Evolutionary conservation across 2,329 filamentous ascomycete genomes (phyloP), one percentile per base, ranked within the genome.

Genomic region (Fusarium sp.): DNA sequence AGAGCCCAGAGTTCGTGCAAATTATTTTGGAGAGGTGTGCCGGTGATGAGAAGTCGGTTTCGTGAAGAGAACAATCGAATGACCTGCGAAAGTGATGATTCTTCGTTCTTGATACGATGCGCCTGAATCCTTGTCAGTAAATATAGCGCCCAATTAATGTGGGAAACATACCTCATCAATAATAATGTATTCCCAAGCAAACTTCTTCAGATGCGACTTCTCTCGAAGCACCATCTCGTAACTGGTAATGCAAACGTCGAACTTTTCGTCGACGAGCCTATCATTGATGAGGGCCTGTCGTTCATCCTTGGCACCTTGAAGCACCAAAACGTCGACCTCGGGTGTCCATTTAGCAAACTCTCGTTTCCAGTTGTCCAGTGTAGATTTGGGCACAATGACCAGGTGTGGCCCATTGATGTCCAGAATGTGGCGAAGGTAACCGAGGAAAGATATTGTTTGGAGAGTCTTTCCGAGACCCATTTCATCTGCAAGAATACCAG

Each of bases 151-250:
- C 22, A 38, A 12, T n/a, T 6, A n/a, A 25, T 13, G 15, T 13
- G 3, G 38, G 8, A 45, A 45, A 44, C 73, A 43, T 72, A 81
- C 80, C 74, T 99, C 96, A 76, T 99, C 96, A 70, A 99, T 97
- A 74, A 99, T 97, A 80, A 99, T 99, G 81, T 99, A 99, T 80
- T 99, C 95, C 96, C 96, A 99, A 0, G 96, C 94, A 79, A 99
- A 97, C 80, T 98, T 98, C 83, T 96, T 97, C 72, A 99, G 82
- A 74, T 97, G 94, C 2, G 92, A 86, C 83, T 99, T 98, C 79
- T 99, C 96, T 62, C 96, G 90, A 15, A 99, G 86, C 64, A 99
- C 94, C 95, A 99, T 98, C 80, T 99, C 96, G 82, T 99, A 99
- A 80, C 94, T 98, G 16, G 96, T 99, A 78, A 99, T 93, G 82